phyloP scores from a whole-genome alignment of 2,329 filamentous ascomycete species.

The Exophiala dermatitidis region DNA sequence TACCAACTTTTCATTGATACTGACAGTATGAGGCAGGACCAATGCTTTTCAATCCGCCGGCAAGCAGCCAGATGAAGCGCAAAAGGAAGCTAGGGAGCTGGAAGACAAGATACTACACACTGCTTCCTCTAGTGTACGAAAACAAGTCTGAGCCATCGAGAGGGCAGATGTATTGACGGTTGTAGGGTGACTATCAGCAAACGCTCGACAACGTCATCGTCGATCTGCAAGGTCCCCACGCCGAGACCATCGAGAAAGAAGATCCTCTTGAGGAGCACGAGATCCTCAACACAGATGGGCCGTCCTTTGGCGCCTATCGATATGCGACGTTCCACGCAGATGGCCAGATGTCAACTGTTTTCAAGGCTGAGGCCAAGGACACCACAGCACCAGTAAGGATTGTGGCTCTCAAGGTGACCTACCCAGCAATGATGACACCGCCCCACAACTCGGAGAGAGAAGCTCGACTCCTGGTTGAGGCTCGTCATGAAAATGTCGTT shows the following conservation, averaged over 20 bases:
- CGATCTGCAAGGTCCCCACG: slow-evolving; percentile 28
- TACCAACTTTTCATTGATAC: slow-evolving; percentile 19
- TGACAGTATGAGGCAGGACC: slow-evolving; percentile 33
- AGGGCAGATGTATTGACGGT: slow-evolving; percentile 20
- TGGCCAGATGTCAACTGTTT: slow-evolving; percentile 78
- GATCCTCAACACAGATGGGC: slow-evolving; percentile 30
- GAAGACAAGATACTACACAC: slow-evolving; percentile 59
- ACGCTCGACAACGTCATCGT: slow-evolving; percentile 37
- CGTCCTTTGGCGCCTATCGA: slow-evolving; percentile 49
- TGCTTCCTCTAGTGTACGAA: slow-evolving; percentile 50
- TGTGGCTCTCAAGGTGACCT: slow-evolving; percentile 79
- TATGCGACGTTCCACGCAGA: slow-evolving; percentile 51
- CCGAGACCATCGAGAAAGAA: slow-evolving; percentile 27
- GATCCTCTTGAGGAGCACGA: slow-evolving; percentile 20
- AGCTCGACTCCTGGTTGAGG: slow-evolving; percentile 60
- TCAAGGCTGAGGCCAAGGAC: slow-evolving; percentile 50
- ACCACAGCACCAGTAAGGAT: slow-evolving; percentile 35
- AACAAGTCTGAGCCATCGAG: neutral
- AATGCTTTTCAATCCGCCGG: slow-evolving; percentile 42
- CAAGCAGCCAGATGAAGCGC: slow-evolving; percentile 40
- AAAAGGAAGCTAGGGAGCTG: slow-evolving; percentile 54
- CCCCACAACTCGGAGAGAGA: slow-evolving; percentile 81
- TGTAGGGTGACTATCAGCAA: slow-evolving; percentile 51
- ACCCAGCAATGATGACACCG: slow-evolving; percentile 61
- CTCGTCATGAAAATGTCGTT: slow-evolving; percentile 49